Base-by-base conservation (phyloP, 805 yeast genomes). In the Ogataea henricii region DNA sequence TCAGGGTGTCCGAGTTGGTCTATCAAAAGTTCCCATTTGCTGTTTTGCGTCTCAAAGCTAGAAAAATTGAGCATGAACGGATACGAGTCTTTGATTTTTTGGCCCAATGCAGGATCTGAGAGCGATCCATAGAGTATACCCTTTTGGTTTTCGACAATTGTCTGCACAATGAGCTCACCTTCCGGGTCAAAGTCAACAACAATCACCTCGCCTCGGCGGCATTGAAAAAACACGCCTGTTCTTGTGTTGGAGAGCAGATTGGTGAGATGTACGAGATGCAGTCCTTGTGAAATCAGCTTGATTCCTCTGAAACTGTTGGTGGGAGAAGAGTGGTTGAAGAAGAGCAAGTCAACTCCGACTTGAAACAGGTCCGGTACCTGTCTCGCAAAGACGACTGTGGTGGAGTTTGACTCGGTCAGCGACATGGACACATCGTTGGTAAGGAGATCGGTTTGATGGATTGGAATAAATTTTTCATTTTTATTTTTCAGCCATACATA, bases 181-280 rank as follows among this genome's bases (percentile, higher is more conserved):
- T 63, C 69, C 0, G 78, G 77, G 12, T 43, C 42, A n/a, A 36
- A 43, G 21, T 47, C 54, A 20, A 49, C 20, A 10, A 48, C 32
- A 3, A 48, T 39, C 6, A 49, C 35, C 40, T 53, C 53, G 4
- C 66, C 67, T 6, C 71, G 73, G 10, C 51, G 32, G 21, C 74
- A 66, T n/a, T 56, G 51, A 14, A 71, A 41, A 57, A 55, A 68
- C 56, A 60, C 62, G 3, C 83, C 85, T 46, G 60, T 54, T 47
- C 73, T 68, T 54, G 68, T 63, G 55, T 69, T 78, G 33, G 57
- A 43, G 5, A 58, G 52, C 43, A 58, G 63, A 34, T 63, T 62
- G 0, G 79, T 76, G 64, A 77, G 73, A 61, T 83, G 88, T 10
- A 83, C 54, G 1, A 81, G 62, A 60, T 83, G 89, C 0, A 72